Base-by-base conservation (phyloP, 2,329 filamentous ascomycete genomes). In the Diaporthe vexans region DNA sequence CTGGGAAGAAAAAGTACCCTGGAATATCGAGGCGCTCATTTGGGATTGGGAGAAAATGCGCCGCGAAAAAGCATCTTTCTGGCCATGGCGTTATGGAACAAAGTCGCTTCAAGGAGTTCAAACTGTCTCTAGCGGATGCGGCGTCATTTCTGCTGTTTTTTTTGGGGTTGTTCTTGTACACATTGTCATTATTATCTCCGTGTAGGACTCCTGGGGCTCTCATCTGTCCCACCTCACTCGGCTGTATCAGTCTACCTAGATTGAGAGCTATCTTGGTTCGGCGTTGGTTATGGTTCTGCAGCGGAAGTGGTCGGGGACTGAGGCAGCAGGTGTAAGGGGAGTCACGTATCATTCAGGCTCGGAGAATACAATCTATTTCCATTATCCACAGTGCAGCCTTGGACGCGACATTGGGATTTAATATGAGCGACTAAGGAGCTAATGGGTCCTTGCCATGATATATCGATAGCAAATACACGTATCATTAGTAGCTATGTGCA, bases 241-340 rank as follows among this genome's bases (percentile, higher is more conserved):
- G 63, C 46, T 67, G 46, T 67, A 67, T 35, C 48, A 67, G 29
- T 37, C 48, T 52, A 48, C 46, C 46, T 67, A 67, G 63, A 52
- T 26, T 67, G 63, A 67, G 63, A 67, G 46, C 46, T 5, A 37
- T 40, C 19, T 67, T 35, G 48, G 8, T 67, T 67, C 21, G 63
- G 63, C 63, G 63, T 67, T 51, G 63, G 46, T 52, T 40, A 67
- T 67, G 46, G 46, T 67, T 37, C n/a, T 48, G 63, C 21, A 40
- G 33, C 33, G 63, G 48, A 51, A 52, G 29, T 26, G 21, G 37
- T 37, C 52, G 46, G 46, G n/a, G 46, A 52, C 46, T 52, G 43
- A 24, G 21, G 15, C 46, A 52, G 26, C 29, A 19, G 63, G 63
- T 51, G 63, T 84, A 24, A 24, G 61, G 37, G 63, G 29, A 26